Conservation (phyloP, 495 filamentous ascomycete genomes). For the Gamarada debralockiae region DNA sequence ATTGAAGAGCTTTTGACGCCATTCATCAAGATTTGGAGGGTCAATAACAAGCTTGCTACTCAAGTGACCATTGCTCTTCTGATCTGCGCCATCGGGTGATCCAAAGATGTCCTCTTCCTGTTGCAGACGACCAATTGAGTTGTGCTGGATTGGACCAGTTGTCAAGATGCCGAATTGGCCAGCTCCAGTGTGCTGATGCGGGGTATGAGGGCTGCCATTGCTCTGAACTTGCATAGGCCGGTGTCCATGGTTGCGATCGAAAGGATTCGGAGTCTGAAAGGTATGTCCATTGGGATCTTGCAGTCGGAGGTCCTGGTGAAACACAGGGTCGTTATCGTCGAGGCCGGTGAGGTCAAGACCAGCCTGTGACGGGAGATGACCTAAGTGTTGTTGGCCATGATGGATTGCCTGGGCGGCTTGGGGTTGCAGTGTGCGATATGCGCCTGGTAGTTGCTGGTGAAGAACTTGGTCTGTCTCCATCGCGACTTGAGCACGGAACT, state of each 20-base stretch:
- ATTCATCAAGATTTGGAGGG: slow-evolving; percentile 66
- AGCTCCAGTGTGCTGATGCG: slow-evolving; percentile 28
- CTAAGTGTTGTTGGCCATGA: slow-evolving; percentile 22
- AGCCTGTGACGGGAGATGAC: slow-evolving; percentile 34
- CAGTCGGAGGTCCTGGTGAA: slow-evolving; percentile 37
- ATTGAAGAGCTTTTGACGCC: slow-evolving; percentile 74
- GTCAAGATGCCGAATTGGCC: slow-evolving; percentile 45
- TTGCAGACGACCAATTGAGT: slow-evolving; percentile 31
- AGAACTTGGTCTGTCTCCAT: slow-evolving; percentile 25
- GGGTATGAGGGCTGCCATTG: slow-evolving; percentile 29
- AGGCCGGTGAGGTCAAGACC: slow-evolving; percentile 34
- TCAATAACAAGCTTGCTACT: slow-evolving; percentile 56
- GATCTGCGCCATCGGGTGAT: slow-evolving; percentile 30
- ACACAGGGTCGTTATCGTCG: slow-evolving; percentile 29
- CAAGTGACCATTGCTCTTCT: slow-evolving; percentile 49
- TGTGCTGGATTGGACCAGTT: slow-evolving; percentile 33
- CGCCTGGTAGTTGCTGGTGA: slow-evolving; percentile 21
- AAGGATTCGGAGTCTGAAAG: slow-evolving; percentile 31
- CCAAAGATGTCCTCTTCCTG: slow-evolving; percentile 32
- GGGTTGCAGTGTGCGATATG: slow-evolving; percentile 22
- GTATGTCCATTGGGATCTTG: slow-evolving; percentile 31
- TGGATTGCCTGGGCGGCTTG: slow-evolving; percentile 26
- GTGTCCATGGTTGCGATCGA: slow-evolving; percentile 30
- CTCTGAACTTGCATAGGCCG: slow-evolving; percentile 24
- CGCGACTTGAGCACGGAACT: slow-evolving; percentile 23